Percentiles rank a stretch among this genome's conserved stretches.
phyloP scores from a whole-genome alignment of 495 filamentous ascomycete genomes.

The Niebla homalea region DNA sequence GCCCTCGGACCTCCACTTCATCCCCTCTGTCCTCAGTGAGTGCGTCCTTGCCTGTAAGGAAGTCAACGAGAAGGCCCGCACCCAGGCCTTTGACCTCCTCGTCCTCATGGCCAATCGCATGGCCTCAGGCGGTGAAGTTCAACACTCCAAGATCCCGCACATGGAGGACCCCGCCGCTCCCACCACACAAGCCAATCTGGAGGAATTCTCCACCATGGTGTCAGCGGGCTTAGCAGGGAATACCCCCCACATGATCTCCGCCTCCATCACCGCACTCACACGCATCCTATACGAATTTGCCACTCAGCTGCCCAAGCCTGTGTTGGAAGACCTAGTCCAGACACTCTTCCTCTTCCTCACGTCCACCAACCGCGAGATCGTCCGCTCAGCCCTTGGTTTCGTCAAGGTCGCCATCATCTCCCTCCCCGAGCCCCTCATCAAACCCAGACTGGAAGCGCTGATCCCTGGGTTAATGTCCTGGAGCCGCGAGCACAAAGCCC shows the following conservation, averaged over 20 bases:
- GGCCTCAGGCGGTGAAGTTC: conserved; percentile 55
- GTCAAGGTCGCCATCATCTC: conserved; percentile 89
- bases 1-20: conserved; percentile 68
- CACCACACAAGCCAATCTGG: conserved; percentile 60
- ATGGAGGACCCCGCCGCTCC: conserved; percentile 64
- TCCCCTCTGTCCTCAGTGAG: conserved; percentile 80
- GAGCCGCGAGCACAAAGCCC: conserved; percentile 95
- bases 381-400: conserved; percentile 83
- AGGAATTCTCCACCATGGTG: conserved; percentile 98
- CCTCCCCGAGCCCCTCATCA: conserved; percentile 61
- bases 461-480: conserved; percentile 87
- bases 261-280: conserved; percentile 82
- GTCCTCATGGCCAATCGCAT: conserved; percentile 79
- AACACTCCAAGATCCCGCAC: conserved; percentile 70
- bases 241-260: conserved; percentile 90
- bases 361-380: conserved; percentile 90
- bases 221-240: conserved; percentile 83
- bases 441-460: conserved; percentile 55
- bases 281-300: conserved; percentile 85
- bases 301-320: conserved; percentile 36
- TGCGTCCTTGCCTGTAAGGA: conserved; percentile 93
- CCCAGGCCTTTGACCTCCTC: conserved; percentile 77
- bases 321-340: conserved; percentile 68
- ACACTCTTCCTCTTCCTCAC: conserved; percentile 91
- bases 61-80: conserved; percentile 85